Base-by-base conservation (phyloP, 164 flowering plant species). In the Piper betle region DNA sequence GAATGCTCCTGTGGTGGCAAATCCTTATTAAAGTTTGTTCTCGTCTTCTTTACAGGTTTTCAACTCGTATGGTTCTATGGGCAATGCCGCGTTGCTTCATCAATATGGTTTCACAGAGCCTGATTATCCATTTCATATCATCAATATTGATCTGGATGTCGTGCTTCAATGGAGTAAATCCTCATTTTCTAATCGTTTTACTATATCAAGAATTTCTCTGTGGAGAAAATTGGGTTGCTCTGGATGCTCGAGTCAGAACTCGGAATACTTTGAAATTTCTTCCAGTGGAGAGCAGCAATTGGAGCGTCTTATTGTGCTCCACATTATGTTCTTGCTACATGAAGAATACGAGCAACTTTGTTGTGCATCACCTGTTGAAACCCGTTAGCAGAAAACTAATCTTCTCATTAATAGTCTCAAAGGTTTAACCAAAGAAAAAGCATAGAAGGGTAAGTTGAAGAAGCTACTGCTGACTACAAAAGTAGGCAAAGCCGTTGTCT, bases 41-140 rank as follows among this genome's bases (percentile, higher is more conserved):
- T 55, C 38, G 20, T 55, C 42, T 55, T n/a, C 18, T 20, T 73
- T 61, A 66, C 82, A 92, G 98, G 89, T 89, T 17, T 92, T 80
- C 66, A 93, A 93, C 73, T 87, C 98, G 5, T 93, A 93, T 67
- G 97, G 98, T 41, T 68, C 59, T 16, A 25, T 84, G 73, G 93
- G 98, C 4, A 89, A 93, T 80, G 97, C 98, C 64, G 98, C 97
- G 42, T 73, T 93, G 72, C 88, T 93, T 60, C 98, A 89, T 72
- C 83, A 97, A 80, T 93, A 93, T 68, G 98, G 96, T 69, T 93
- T 89, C 71, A 86, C 97, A 4, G 98, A 93, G 75, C 75, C 73
- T 19, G 78, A 87, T 64, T 87, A 93, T 65, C 81, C 72, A 20
- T 87, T 66, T 64, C 84, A 87, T 66, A 84, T 93, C 33, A 82